Evolutionary conservation across 2,329 filamentous ascomycete genomes (phyloP).

Genomic region (Aquanectria penicillioides): DNA sequence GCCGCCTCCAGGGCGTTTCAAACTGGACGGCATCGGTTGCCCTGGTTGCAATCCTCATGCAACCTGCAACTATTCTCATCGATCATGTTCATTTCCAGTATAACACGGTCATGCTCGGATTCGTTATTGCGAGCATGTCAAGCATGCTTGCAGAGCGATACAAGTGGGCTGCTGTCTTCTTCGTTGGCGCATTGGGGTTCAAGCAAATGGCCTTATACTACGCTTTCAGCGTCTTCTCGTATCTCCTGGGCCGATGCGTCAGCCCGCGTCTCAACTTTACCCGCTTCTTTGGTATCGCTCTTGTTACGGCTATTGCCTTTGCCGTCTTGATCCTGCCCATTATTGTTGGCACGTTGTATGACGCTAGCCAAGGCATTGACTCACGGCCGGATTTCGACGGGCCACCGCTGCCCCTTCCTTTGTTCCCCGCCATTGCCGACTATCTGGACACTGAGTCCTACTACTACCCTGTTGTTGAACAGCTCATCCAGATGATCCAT

Average conservation of each 20-base stretch:
- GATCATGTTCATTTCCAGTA: constrained; percentile 98
- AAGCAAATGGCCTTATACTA: constrained; percentile 99
- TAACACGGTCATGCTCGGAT: constrained; percentile 97
- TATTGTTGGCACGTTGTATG: constrained; percentile 75
- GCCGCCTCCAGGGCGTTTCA: constrained; percentile 78
- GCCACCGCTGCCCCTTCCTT: constrained; percentile 69
- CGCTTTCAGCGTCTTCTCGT: constrained; percentile 91
- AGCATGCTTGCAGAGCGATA: constrained; percentile 86
- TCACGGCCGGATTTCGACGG: constrained; percentile 66
- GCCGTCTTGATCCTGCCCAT: constrained; percentile 80
- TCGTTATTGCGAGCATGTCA: constrained; percentile 86
- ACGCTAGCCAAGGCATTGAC: constrained; percentile 71
- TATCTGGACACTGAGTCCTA: constrained; percentile 71
- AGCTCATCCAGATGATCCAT: constrained; percentile 84
- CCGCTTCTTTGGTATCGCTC: constrained; percentile 78
- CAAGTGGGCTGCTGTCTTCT: constrained; percentile 92
- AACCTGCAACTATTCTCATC: constrained; percentile 88
- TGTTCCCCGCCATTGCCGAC: constrained; percentile 66
- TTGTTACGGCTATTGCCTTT: constrained; percentile 79
- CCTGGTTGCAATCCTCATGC: constrained; percentile 89
- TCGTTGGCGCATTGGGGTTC: constrained; percentile 92
- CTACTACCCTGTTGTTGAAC: constrained; percentile 80
- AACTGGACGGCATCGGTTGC: constrained; percentile 87
- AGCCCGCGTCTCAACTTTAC: constrained; percentile 74
- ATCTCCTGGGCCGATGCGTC: constrained; percentile 87